phyloP scores from a whole-genome alignment of 1,284 basidiomycete species.

The Cryptococcus sp. region DNA sequence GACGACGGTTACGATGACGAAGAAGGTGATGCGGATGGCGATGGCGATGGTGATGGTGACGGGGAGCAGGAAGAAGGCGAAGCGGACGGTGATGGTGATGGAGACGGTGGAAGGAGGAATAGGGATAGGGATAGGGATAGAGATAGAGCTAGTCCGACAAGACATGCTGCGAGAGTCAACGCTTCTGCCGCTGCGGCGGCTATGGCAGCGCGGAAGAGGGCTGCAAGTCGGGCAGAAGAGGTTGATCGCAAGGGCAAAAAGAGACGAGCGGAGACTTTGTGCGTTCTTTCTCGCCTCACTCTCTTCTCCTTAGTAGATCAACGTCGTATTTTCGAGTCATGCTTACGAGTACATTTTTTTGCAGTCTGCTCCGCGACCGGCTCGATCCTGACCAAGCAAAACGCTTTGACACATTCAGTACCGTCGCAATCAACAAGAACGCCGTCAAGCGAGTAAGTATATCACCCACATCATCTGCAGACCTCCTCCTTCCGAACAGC shows the following conservation, averaged over 20 bases:
- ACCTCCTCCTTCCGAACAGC: neutral
- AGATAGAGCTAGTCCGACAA: neutral
- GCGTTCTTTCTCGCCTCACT: neutral
- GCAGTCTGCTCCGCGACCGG: constrained; percentile 37
- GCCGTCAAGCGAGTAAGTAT: constrained; percentile 40
- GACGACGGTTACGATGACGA: constrained; percentile 21
- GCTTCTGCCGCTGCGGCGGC: neutral
- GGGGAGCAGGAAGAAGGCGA: constrained; percentile 24
- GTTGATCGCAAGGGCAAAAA: constrained; percentile 19
- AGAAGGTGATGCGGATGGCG: constrained; percentile 23
- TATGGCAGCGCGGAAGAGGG: constrained; percentile 7
- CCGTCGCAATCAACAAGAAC: constrained; percentile 34
- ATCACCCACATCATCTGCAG: neutral
- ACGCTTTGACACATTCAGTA: constrained; percentile 45
- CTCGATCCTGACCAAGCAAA: constrained; percentile 43
- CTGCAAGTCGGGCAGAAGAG: constrained; percentile 1
- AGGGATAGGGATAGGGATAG: constrained; percentile 7
- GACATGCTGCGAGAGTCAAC: neutral
- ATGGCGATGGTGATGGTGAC: constrained; percentile 26
- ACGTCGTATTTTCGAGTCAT: no score
- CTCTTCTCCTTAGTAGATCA: no score
- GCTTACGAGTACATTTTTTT: neutral
- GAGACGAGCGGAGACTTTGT: constrained; percentile 18
- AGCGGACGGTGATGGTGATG: constrained; percentile 10
- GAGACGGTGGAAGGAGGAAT: constrained; percentile 17